Base-by-base conservation (phyloP, 163 green algal genomes). In the Prototheca stagnorum region DNA sequence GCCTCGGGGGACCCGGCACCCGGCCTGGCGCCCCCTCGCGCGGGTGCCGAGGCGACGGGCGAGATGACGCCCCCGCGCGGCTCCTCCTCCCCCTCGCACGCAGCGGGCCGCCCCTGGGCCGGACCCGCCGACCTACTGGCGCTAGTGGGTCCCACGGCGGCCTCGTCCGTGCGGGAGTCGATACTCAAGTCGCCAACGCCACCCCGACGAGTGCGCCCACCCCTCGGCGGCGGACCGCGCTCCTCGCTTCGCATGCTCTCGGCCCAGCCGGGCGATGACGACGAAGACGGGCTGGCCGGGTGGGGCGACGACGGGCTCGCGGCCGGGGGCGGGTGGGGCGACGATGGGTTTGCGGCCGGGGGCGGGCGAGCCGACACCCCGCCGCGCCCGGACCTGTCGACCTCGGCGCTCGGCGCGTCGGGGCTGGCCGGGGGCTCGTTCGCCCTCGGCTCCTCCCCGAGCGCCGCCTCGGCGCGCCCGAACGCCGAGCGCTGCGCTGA, bases 181-280 rank as follows among this genome's bases (percentile, higher is more conserved):
- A 47, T 47, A 21, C 40, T 47, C 9, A 47, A 47, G 40, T 34
- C 22, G 22, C 40, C 40, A 21, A 47, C 40, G 19, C 40, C 40
- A 9, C 40, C 40, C 11, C 40, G 40, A 7, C 20, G 40, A n/a
- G n/a, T n/a, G 17, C 7, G 11, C 21, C 28, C 19, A 23, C 16
- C 29, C 17, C 11, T 16, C 22, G 2, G 8, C 21, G 19, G 11
- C 17, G 37, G 37, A 24, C 40, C 40, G 22, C 40, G 40, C 17
- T 17, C 29, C 40, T 8, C 22, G 21, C 5, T 47, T 9, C 40
- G 40, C 21, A 47, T 47, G 40, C 40, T 47, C 11, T n/a, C 29
- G 8, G 22, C 40, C 11, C 40, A 21, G 9, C 17, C 19, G 8
- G 40, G 29, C 40, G 22, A 33, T 8, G 17, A 11, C 9, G 36